Base-by-base conservation (phyloP, 1,284 basidiomycete genomes). In the Phlebopus sp. region DNA sequence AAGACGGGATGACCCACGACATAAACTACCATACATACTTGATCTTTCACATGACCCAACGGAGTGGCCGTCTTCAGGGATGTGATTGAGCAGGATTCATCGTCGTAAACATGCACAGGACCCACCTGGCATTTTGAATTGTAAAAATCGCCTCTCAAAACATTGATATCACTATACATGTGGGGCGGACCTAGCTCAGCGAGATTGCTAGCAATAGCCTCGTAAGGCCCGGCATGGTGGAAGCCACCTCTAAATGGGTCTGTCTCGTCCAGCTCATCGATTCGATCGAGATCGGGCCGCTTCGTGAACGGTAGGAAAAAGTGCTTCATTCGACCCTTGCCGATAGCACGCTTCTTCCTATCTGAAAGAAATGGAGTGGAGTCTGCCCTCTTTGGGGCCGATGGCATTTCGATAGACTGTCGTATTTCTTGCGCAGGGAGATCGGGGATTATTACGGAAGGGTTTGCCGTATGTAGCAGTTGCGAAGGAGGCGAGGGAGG, bases 251-350 rank as follows among this genome's bases (percentile, higher is more conserved):
- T 85, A 46, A 81, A 71, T 3, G 84, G 83, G 59, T 80, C 83
- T 11, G 78, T 78, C 60, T 86, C 84, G 58, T 90, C 86, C 34
- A 89, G 64, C 62, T 87, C 83, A 57, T 89, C 86, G 51, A 89
- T 84, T 23, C 75, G 74, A 66, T 88, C 86, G 41, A 89, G 71
- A 46, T 78, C 74, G 56, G 57, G 69, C 49, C 52, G 64, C 37
- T 57, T 63, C 29, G 64, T 62, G 13, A 67, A 42, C 6, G 52
- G 59, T 30, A 54, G 63, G 34, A 68, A 50, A 21, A 68, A 37
- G 4, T 62, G 53, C 15, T 45, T 67, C 53, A 68, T 62, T 13
- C 32, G 51, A 37, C 34, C 43, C 40, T 44, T 67, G 41, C 50
- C 51, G 18, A 37, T 44, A 5, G 44, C 19, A 10, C 43, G 41